Base-by-base conservation (phyloP, 148 eudicot species). In the Beta vulgaris region DNA sequence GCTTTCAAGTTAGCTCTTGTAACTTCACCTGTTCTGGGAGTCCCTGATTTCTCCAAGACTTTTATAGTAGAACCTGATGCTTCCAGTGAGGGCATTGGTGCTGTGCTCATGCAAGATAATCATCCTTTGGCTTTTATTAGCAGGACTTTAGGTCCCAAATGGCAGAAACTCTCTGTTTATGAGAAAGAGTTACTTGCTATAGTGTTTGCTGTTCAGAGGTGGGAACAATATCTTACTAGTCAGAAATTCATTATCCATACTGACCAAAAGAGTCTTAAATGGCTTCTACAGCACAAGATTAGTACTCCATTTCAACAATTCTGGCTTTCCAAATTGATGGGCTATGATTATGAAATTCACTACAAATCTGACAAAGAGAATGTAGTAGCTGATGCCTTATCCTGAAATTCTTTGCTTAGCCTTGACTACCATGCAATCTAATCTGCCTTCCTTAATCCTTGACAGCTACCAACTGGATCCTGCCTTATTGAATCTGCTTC, bases 251-350 rank as follows among this genome's bases (percentile, higher is more conserved):
- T 57, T 3, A 68, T 76, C 5, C 61, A 26, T 7, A 75, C 60
- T 1, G 83, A 76, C 14, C 80, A 81, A 11, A 11, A 76, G 10
- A 72, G 73, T 9, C n/a, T 81, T 3, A 72, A 76, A 29, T 62
- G 42, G 12, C 14, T 81, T 0, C 7, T 81, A 10, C 48, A 39
- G 1, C 76, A 76, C 3, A 72, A 36, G 4, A 25, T 62, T 0
- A 25, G 44, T 2, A 59, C 64, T 0, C 37, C 65, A 0, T 28
- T 72, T 1, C 71, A 81, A 23, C 78, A 77, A 29, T 81, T 0
- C 1, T 77, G 43, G 84, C 78, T 2, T 36, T 23, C 60, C 2
- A 55, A 55, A 10, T 55, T 55, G 4, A 55, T 55, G 32, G 60
- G 54, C 0, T 49, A 5, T 16, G n/a, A 49, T 49, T 49, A 49